Evolutionary conservation across 2,329 filamentous ascomycete species (phyloP).

Genomic region (Lecanoromycetidae sp.): DNA sequence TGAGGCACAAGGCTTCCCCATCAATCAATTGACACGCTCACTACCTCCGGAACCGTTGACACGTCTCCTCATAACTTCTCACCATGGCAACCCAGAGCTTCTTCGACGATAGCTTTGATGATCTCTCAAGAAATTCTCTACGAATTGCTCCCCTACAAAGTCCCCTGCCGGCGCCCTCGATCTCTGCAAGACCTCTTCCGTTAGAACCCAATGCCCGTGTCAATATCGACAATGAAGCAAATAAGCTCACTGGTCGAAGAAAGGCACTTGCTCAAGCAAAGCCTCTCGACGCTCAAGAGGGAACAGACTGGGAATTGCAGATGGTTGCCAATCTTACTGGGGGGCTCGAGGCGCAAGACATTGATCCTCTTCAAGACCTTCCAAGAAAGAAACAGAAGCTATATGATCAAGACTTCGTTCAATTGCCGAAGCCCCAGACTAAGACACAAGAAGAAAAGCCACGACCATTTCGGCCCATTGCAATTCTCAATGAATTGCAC

Average conservation of each 20-base stretch:
- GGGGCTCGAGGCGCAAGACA: conserved; percentile 1
- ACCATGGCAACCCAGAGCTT: conserved; percentile 24
- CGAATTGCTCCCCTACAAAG: conserved; percentile 38
- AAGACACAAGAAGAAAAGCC: conserved; percentile 32
- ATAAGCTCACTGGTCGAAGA: conserved; percentile 20
- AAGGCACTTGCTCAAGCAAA: conserved; percentile 29
- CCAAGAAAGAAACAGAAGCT: conserved; percentile 34
- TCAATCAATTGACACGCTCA: neutral
- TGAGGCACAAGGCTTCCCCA: too few relatives aligned
- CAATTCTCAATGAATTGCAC: conserved; percentile 47
- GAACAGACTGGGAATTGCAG: conserved; percentile 3
- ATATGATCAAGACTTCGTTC: conserved; percentile 33
- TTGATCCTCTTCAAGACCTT: conserved; percentile 23
- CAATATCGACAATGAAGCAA: conserved; percentile 23
- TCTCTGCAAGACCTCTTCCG: conserved; percentile 31
- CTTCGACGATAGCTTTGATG: conserved; percentile 32
- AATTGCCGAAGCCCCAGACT: conserved; percentile 36
- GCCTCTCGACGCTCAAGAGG: conserved; percentile 22
- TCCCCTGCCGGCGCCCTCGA: conserved; percentile 33
- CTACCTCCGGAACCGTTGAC: neutral
- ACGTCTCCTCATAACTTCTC: neutral
- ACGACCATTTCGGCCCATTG: conserved; percentile 34
- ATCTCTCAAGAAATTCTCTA: conserved; percentile 31
- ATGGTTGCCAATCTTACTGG: conserved; percentile 2
- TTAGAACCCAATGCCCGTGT: conserved; percentile 34